Evolutionary conservation across 306 rosid genomes (phyloP).

Genomic region (Prunus mira): DNA sequence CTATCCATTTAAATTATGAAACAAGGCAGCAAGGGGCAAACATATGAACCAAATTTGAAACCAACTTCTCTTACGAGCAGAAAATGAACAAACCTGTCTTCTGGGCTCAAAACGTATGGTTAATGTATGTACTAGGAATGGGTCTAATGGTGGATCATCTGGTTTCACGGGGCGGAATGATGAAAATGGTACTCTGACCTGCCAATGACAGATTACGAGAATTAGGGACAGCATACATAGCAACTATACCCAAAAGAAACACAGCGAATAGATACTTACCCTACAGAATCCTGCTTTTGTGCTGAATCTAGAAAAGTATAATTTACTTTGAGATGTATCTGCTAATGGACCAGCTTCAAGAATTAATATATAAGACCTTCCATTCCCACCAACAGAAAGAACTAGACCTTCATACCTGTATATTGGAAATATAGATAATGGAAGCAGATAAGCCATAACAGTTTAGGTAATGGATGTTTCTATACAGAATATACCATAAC

Average conservation of each 20-base stretch:
- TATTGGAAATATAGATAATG: constrained; percentile 10
- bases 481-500: background rate
- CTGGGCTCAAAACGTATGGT: constrained; percentile 97
- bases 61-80: constrained; percentile 10
- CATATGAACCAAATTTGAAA: background rate
- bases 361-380: constrained; percentile 82
- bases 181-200: constrained; percentile 94
- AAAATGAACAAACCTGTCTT: constrained; percentile 67
- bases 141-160: constrained; percentile 85
- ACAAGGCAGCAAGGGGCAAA: background rate
- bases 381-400: constrained; percentile 97
- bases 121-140: constrained; percentile 89
- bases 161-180: constrained; percentile 92
- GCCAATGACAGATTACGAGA: constrained; percentile 35
- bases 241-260: background rate
- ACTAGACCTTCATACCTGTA: constrained; percentile 90
- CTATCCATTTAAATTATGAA: background rate
- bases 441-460: constrained; percentile 9
- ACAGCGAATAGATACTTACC: constrained; percentile 39
- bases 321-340: constrained; percentile 78
- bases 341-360: constrained; percentile 83
- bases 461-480: background rate
- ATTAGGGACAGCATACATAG: constrained; percentile 15
- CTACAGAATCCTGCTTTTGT: constrained; percentile 96
- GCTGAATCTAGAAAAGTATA: constrained; percentile 79